Evolutionary conservation across 768 basidiomycete species (phyloP).

Genomic region (Cantharellus anzutake): DNA sequence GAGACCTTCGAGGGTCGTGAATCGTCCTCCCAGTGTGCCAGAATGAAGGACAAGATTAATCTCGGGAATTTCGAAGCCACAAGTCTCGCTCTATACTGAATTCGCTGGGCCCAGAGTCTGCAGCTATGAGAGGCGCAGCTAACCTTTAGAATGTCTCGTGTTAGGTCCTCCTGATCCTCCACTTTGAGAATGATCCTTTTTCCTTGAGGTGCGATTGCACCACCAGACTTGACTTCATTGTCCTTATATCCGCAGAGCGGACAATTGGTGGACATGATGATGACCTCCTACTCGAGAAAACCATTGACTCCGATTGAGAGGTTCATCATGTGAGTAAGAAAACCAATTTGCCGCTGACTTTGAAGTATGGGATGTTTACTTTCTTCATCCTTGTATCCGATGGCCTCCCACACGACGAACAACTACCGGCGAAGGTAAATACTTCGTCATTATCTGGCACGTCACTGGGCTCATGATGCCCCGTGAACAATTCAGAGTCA

Average conservation of each 20-base stretch:
- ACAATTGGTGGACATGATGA: slow-evolving; percentile 98
- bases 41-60: slow-evolving; percentile 82
- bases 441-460: slow-evolving; percentile 56
- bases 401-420: slow-evolving; percentile 71
- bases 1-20: slow-evolving; percentile 94
- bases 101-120: neutral
- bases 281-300: slow-evolving; percentile 45
- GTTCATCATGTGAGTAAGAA: neutral
- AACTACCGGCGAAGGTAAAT: slow-evolving; percentile 68
- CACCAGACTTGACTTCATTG: slow-evolving; percentile 91
- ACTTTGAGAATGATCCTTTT: slow-evolving; percentile 79
- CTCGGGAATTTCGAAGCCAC: slow-evolving; percentile 78
- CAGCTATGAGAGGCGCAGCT: slow-evolving; percentile 4
- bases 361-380: slow-evolving; percentile 93
- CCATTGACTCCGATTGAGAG: neutral
- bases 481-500: slow-evolving; percentile 10
- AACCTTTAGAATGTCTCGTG: slow-evolving; percentile 88
- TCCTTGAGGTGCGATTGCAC: slow-evolving; percentile 74
- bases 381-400: slow-evolving; percentile 89
- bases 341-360: slow-evolving; percentile 18
- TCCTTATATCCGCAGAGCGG: slow-evolving; percentile 89
- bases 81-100: slow-evolving; percentile 66
- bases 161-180: slow-evolving; percentile 80
- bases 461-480: slow-evolving; percentile 11
- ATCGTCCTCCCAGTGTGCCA: slow-evolving; percentile 90